Percentiles rank a stretch among this genome's conserved stretches.
These are phyloP conservation scores for Taphrina pruni DNA, from an alignment of 1,139 yeast species.

Conservation along the genomic window DNA sequence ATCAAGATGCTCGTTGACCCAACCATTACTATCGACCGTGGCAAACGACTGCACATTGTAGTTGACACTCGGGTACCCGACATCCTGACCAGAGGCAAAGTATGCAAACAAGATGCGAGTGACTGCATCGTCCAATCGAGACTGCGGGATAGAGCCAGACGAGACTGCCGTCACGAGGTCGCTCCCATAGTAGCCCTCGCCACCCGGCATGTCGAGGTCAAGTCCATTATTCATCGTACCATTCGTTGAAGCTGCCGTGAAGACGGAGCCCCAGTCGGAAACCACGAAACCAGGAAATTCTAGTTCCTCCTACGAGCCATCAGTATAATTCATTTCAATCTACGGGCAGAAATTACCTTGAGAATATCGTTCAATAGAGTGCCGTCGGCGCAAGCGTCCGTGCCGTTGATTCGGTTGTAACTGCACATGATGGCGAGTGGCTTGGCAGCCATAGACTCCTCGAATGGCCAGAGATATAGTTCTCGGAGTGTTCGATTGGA, in stretches of 20 bases:
- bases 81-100: slow-evolving; percentile 51
- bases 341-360: too few relatives aligned
- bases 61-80: slow-evolving; percentile 17
- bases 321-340: too few relatives aligned
- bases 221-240: slow-evolving; percentile 64
- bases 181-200: slow-evolving; percentile 62
- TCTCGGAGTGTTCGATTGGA: slow-evolving; percentile 68
- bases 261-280: slow-evolving; percentile 60
- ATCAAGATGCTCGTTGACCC: slow-evolving; percentile 63
- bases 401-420: slow-evolving; percentile 64
- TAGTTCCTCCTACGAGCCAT: slow-evolving; percentile 57
- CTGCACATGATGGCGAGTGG: slow-evolving; percentile 69
- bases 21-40: not conserved
- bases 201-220: slow-evolving; percentile 73
- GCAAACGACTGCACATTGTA: not conserved
- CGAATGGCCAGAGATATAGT: slow-evolving; percentile 66
- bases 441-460: slow-evolving; percentile 67
- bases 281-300: slow-evolving; percentile 72
- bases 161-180: slow-evolving; percentile 62
- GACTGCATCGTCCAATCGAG: slow-evolving; percentile 67
- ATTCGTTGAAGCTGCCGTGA: slow-evolving; percentile 67
- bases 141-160: slow-evolving; percentile 63
- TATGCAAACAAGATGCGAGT: slow-evolving; percentile 65
- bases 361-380: slow-evolving; percentile 61
- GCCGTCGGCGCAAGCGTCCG: slow-evolving; percentile 67